A percentile compares a stretch with the other conserved stretches of the same genome.
These are phyloP conservation scores for Coemansia sp. DNA, from an alignment of 192 early-diverging fungal genomes.

Conservation along the genomic window DNA sequence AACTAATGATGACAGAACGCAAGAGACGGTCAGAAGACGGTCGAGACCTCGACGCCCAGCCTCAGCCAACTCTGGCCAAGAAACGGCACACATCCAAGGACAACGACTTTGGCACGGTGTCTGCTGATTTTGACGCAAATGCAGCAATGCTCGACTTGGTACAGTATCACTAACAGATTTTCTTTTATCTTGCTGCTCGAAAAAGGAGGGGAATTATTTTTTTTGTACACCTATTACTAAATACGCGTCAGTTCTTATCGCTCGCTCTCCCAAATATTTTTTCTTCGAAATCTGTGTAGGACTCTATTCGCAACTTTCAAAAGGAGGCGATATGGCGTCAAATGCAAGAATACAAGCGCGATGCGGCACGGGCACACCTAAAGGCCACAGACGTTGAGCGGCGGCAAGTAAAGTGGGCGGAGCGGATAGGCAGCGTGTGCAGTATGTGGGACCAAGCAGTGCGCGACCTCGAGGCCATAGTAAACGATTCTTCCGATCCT, in stretches of 20 bases:
- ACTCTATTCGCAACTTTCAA: constrained; percentile 60
- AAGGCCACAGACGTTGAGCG: constrained; percentile 50
- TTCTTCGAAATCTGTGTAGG: constrained; percentile 19
- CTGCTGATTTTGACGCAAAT: constrained; percentile 50
- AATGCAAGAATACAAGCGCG: constrained; percentile 68
- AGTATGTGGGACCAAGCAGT: constrained; percentile 58
- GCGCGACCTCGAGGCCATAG: constrained; percentile 36
- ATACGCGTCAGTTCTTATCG: background rate
- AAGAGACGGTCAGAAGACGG: constrained; percentile 57
- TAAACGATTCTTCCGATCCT: constrained; percentile 15
- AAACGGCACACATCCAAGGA: constrained; percentile 55
- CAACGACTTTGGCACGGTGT: constrained; percentile 34
- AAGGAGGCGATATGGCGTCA: constrained; percentile 71
- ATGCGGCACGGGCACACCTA: constrained; percentile 53
- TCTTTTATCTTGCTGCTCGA: background rate
- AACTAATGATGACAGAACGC: constrained; percentile 55
- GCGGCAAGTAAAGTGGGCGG: constrained; percentile 51
- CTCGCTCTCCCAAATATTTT: background rate
- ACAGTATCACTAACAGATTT: constrained; percentile 14
- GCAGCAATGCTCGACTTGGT: constrained; percentile 54
- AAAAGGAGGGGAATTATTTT: background rate
- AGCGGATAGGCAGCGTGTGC: constrained; percentile 51
- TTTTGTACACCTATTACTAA: background rate
- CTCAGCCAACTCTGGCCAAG: constrained; percentile 46
- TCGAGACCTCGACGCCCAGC: constrained; percentile 47